Evolutionary conservation across 73 alveolate species (phyloP).

Genomic region (Stentor roeselii): DNA sequence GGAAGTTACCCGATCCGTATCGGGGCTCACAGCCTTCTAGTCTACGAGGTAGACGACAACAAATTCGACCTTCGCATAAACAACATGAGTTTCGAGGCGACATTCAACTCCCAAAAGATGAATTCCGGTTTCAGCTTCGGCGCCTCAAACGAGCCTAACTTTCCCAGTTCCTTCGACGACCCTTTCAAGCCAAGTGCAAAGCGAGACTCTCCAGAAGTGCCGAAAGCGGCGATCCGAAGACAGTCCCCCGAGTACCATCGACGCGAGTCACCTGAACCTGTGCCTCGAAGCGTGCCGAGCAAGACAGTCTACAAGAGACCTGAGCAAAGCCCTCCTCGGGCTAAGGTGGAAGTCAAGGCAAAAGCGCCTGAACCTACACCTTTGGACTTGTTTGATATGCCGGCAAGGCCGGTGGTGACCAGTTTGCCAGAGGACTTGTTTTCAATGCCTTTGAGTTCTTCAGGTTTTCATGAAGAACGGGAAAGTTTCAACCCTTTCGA

Average conservation of each 20-base stretch:
- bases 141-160: neutral
- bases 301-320: neutral
- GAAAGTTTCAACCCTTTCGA: neutral
- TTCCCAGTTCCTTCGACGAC: neutral
- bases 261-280: neutral
- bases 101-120: neutral
- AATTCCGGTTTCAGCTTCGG: neutral
- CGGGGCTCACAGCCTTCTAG: neutral
- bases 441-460: constrained; percentile 1
- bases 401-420: neutral
- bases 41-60: constrained; percentile 8
- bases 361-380: constrained; percentile 3
- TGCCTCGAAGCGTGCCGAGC: neutral
- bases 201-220: neutral
- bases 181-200: neutral
- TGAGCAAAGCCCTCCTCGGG: neutral
- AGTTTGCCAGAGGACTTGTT: constrained; percentile 15
- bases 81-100: neutral
- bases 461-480: neutral
- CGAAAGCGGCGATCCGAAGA: neutral
- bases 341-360: neutral
- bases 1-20: constrained; percentile 19
- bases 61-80: neutral
- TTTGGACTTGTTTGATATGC: constrained; percentile 13
- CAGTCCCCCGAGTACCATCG: neutral